phyloP scores from a whole-genome alignment of 1,139 yeast genomes.

The Hanseniaspora uvarum region DNA sequence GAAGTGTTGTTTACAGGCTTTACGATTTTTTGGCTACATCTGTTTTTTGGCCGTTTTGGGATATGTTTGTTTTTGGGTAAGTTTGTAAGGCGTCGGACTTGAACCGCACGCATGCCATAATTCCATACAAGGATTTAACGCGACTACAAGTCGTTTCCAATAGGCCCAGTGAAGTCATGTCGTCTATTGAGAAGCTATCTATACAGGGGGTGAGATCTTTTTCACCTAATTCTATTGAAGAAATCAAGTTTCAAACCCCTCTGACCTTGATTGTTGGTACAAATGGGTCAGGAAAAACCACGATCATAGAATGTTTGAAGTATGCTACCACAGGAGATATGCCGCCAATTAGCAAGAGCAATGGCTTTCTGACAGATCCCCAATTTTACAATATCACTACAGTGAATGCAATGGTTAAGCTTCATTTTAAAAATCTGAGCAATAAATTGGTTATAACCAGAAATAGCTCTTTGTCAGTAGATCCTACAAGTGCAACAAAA shows the following conservation, averaged over 20 bases:
- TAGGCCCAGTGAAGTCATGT: slow-evolving; percentile 44
- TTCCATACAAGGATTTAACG: too few species aligned
- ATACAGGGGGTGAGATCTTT: slow-evolving; percentile 88
- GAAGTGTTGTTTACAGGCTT: too few species aligned
- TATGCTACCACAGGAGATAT: slow-evolving; percentile 92
- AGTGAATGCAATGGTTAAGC: slow-evolving; percentile 80
- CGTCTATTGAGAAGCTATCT: slow-evolving; percentile 64
- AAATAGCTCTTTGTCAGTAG: slow-evolving; percentile 57
- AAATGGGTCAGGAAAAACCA: slow-evolving; percentile 97
- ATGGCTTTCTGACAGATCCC: slow-evolving; percentile 94
- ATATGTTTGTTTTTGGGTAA: too few species aligned
- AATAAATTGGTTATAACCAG: slow-evolving; percentile 55
- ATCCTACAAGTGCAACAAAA: neutral
- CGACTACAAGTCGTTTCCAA: too few species aligned
- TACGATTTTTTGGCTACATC: too few species aligned
- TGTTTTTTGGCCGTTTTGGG: too few species aligned
- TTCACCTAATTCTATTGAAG: slow-evolving; percentile 69
- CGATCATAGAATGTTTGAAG: slow-evolving; percentile 85
- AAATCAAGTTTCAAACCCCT: slow-evolving; percentile 83
- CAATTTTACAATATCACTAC: slow-evolving; percentile 63
- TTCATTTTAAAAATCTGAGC: slow-evolving; percentile 26
- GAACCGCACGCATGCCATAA: too few species aligned
- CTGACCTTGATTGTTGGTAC: slow-evolving; percentile 89
- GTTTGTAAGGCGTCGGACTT: too few species aligned
- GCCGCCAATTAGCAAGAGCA: slow-evolving; percentile 94